Percentiles rank a stretch among this genome's conserved stretches.
Evolutionary conservation across 129 eudicot genomes (phyloP).

Genomic region (Helianthus annuus): HanXRQr2.0-SUNRISE NC_035433.2:124757089-124757588

Average conservation of each 20-base stretch:
- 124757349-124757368: constrained; percentile 86
- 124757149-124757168: too few species aligned
- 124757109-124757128: too few species aligned
- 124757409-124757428: constrained; percentile 68
- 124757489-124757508: background rate
- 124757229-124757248: too few species aligned
- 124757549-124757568: constrained; percentile 69
- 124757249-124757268: too few species aligned
- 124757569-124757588: constrained; percentile 85
- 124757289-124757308: too few species aligned
- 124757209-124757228: too few species aligned
- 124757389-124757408: constrained; percentile 48
- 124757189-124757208: too few species aligned
- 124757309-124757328: constrained; percentile 88
- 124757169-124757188: too few species aligned
- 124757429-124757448: constrained; percentile 39
- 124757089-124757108: too few species aligned
- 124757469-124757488: background rate
- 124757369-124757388: constrained; percentile 60
- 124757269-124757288: too few species aligned
- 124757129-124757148: too few species aligned
- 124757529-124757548: constrained; percentile 78
- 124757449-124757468: background rate
- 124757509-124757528: constrained; percentile 65
- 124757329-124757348: constrained; percentile 72